phyloP scores from a whole-genome alignment of 2,329 filamentous ascomycete species.

The Endoconidiophora polonica region DNA sequence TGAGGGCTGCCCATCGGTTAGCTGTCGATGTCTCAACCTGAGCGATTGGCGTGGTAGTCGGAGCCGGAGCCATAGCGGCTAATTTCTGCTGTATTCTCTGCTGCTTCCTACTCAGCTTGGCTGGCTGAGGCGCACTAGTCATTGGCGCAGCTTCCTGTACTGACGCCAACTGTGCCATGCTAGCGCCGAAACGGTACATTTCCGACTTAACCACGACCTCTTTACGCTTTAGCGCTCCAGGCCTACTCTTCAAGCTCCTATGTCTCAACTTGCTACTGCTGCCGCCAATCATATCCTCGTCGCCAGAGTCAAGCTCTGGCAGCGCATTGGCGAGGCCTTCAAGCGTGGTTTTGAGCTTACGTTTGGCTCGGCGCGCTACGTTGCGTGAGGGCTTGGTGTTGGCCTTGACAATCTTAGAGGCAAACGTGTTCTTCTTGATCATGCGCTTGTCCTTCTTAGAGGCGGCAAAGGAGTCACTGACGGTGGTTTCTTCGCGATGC shows the following conservation, averaged over 20 bases:
- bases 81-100: constrained; percentile 1
- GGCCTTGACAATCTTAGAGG: constrained; percentile 57
- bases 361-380: constrained; percentile 40
- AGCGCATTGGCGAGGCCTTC: constrained; percentile 66
- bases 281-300: constrained; percentile 27
- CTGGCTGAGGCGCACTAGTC: background rate
- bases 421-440: constrained; percentile 66
- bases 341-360: constrained; percentile 63
- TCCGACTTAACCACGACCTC: constrained; percentile 65
- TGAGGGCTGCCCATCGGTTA: constrained; percentile 63
- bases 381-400: constrained; percentile 39
- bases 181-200: constrained; percentile 68
- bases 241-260: constrained; percentile 56
- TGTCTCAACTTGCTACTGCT: constrained; percentile 47
- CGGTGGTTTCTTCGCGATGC: constrained; percentile 33
- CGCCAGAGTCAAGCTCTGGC: constrained; percentile 37
- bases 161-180: constrained; percentile 55
- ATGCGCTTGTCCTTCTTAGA: constrained; percentile 70
- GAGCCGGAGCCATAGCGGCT: background rate
- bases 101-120: constrained; percentile 9
- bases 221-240: constrained; percentile 69
- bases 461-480: constrained; percentile 43
- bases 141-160: constrained; percentile 13
- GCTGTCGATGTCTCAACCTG: constrained; percentile 25
- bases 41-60: constrained; percentile 13